Evolutionary conservation across 306 rosid species (phyloP).

Genomic region (Cajanus cajan): DNA sequence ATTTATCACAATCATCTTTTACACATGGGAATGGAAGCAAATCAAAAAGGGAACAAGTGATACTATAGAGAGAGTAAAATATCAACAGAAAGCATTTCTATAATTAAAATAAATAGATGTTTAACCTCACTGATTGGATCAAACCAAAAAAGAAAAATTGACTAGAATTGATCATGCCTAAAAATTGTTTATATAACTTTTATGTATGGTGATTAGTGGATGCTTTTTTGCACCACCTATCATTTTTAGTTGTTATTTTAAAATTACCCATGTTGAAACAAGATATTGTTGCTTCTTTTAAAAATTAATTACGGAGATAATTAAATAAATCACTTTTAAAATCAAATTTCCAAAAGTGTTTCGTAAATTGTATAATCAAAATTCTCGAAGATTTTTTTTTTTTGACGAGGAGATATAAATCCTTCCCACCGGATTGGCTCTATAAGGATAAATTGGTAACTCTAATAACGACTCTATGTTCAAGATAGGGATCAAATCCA

Average conservation of each 20-base stretch:
- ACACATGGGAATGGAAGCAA: background rate
- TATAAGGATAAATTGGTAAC: too few relatives aligned
- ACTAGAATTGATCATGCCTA: background rate
- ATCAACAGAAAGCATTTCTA: constrained; percentile 4
- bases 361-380: background rate
- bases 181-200: background rate
- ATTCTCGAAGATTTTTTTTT: background rate
- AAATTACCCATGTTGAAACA: background rate
- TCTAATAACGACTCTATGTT: too few relatives aligned
- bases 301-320: background rate
- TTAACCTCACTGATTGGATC: background rate
- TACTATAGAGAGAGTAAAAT: background rate
- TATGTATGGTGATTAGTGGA: background rate
- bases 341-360: background rate
- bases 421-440: too few relatives aligned
- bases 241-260: too few relatives aligned
- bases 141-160: background rate
- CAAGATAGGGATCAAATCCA: too few relatives aligned
- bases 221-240: too few relatives aligned
- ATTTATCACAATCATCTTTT: background rate
- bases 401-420: too few relatives aligned
- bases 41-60: background rate
- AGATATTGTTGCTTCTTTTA: background rate
- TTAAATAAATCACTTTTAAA: background rate
- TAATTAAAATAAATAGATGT: background rate